These are phyloP conservation scores for Agaricus subrufescens DNA, from an alignment of 768 basidiomycete species.

Conservation along the genomic window DNA sequence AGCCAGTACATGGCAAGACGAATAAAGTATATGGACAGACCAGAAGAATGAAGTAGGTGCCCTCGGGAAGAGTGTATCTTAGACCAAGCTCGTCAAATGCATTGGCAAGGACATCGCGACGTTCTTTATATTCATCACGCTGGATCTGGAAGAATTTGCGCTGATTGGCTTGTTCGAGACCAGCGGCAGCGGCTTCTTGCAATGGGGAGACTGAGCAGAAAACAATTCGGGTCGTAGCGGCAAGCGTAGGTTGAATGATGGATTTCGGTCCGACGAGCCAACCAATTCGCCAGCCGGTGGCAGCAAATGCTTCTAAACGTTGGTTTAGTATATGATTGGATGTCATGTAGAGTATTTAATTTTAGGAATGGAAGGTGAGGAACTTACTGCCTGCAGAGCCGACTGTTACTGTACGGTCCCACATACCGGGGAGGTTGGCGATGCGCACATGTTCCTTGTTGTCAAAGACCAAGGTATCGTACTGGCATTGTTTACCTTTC, in stretches of 20 bases:
- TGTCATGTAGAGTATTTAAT: background rate
- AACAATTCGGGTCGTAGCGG: slow-evolving; percentile 89
- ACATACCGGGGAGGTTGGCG: slow-evolving; percentile 95
- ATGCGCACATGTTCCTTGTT: slow-evolving; percentile 87
- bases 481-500: slow-evolving; percentile 39
- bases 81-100: slow-evolving; percentile 83
- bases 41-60: slow-evolving; percentile 86
- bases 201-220: slow-evolving; percentile 94
- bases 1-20: background rate
- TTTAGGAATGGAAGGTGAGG: background rate
- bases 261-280: slow-evolving; percentile 89
- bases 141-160: slow-evolving; percentile 78
- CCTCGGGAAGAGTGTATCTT: slow-evolving; percentile 84
- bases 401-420: slow-evolving; percentile 96
- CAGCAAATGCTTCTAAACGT: slow-evolving; percentile 83
- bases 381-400: slow-evolving; percentile 88
- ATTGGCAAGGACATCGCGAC: slow-evolving; percentile 67
- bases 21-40: slow-evolving; percentile 38
- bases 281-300: slow-evolving; percentile 96
- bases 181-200: slow-evolving; percentile 91
- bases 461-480: slow-evolving; percentile 90
- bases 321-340: background rate
- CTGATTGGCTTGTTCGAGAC: slow-evolving; percentile 73
- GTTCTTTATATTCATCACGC: slow-evolving; percentile 70
- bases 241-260: slow-evolving; percentile 82